Percentiles rank a stretch among this genome's conserved stretches.
phyloP scores from a whole-genome alignment of 179 eudicot species.

The Drosera spatulata region DNA sequence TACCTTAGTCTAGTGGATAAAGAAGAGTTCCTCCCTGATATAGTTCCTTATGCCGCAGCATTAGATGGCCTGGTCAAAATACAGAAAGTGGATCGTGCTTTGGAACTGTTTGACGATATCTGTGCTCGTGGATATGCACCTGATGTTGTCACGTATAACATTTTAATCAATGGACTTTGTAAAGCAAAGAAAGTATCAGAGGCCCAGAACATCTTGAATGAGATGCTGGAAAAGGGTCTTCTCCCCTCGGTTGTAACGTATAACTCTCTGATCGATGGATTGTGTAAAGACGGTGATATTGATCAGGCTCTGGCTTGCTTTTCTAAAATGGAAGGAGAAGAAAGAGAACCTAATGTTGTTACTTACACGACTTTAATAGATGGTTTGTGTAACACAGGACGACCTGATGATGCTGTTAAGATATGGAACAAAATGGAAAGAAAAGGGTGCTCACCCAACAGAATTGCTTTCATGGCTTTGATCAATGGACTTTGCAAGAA shows the following conservation, averaged over 20 bases:
- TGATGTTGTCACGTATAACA: constrained; percentile 79
- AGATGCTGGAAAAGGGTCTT: constrained; percentile 55
- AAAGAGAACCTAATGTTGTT: constrained; percentile 48
- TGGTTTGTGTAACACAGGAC: constrained; percentile 58
- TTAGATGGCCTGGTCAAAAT: constrained; percentile 54
- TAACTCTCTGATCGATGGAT: constrained; percentile 73
- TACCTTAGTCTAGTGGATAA: constrained; percentile 51
- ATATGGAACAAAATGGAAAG: constrained; percentile 62
- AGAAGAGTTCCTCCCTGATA: constrained; percentile 63
- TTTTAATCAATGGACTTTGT: constrained; percentile 66
- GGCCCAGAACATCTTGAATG: constrained; percentile 43
- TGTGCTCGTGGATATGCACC: constrained; percentile 52
- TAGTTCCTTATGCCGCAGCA: constrained; percentile 58
- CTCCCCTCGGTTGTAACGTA: constrained; percentile 79
- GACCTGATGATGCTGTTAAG: constrained; percentile 52
- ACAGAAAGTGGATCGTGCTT: constrained; percentile 45
- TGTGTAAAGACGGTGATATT: constrained; percentile 57
- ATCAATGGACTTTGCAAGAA: constrained; percentile 82
- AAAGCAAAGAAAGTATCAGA: constrained; percentile 45
- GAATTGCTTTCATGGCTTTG: constrained; percentile 67
- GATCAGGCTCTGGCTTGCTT: constrained; percentile 46
- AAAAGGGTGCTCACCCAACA: constrained; percentile 56
- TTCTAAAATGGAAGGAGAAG: constrained; percentile 34
- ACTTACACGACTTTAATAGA: constrained; percentile 70
- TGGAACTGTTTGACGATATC: constrained; percentile 42